Base-by-base conservation (phyloP, 75 land plant species). In the Larix kaempferi region DNA sequence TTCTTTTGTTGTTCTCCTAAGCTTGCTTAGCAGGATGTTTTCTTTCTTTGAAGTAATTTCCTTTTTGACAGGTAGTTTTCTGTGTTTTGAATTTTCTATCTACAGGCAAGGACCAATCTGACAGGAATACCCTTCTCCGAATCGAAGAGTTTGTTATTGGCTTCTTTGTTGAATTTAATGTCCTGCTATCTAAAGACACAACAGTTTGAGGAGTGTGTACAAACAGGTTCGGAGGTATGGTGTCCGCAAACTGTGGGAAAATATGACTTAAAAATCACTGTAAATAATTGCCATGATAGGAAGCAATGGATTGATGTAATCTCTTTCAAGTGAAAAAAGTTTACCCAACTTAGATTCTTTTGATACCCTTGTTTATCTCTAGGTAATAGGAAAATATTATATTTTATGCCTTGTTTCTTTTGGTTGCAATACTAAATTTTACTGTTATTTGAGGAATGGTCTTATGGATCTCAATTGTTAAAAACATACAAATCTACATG, bases 161-260 rank as follows among this genome's bases (percentile, higher is more conserved):
- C 95, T 44, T 97, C 98, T 81, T 90, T 92, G 12, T 82, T 92
- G 76, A 97, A 97, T 72, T 78, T 92, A 84, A 97, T 97, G 99
- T 97, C 99, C 19, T 97, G 99, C 78, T 97, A 92, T 73, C 78
- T 97, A 81, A 97, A 91, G 80, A 94, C 91, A 25, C 76, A 76
- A 74, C 87, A 94, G 80, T 97, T 77, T 85, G 84, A 89, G n/a
- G 93, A 97, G 17, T 92, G 89, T 76, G 80, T 97, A 58, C 76
- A 76, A 58, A 89, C 88, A 83, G 99, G 99, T 63, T 83, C 92
- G 35, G 94, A 92, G 95, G 99, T 96, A 78, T 10, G 78, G 22
- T 41, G 16, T n/a, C n/a, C 22, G 14, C 19, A 74, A 23, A 25
- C 27, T 44, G 54, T 27, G 27, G 75, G 11, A 44, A 57, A 25